Base-by-base conservation (phyloP, 2,329 filamentous ascomycete species). In the Curvularia hawaiiensis region DNA sequence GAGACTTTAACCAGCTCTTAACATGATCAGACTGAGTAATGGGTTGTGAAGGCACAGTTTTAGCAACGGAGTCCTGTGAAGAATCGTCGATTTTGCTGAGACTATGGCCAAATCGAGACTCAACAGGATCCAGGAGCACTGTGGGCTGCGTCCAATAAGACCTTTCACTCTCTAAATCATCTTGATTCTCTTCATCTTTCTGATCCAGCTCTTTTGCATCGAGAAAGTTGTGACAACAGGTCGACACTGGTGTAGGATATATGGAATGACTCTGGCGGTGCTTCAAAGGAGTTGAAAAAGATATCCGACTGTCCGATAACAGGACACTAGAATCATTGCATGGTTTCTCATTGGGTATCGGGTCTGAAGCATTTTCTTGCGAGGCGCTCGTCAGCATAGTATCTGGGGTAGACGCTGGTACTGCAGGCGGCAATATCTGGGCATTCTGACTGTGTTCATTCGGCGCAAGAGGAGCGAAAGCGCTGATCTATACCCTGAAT, bases 361-460 rank as follows among this genome's bases (percentile, higher is more conserved):
- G 4, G 2, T 9, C 50, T 8, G 28, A 3, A 4, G 30, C 4
- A 8, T 11, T n/a, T 1, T 22, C 39, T 12, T 43, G 49, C 2
- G 58, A 47, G 3, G 16, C 31, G 20, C 28, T 11, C 6, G 38
- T 16, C 3, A 31, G 50, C 14, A 24, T 24, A 4, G 16, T 16
- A 28, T 43, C n/a, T 20, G 55, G 57, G 9, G 22, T 53, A 39
- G 46, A 57, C 45, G 31, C 46, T 3, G 57, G 35, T 40, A 52
- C 22, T 31, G 31, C 49, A 3, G 16, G 35, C 18, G 16, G 16
- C 16, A 38, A 38, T 10, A 10, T 18, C 16, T 38, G 35, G 16
- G 35, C 35, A 38, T 18, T n/a, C 14, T 38, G 35, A 18, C 35
- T 38, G 6, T 38, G 16, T 9, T 12, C 16, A 16, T 38, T 18